Evolutionary conservation across 257 asterid species (phyloP), one percentile per base, ranked within the genome.

Genomic region (Plantago ovata): DNA sequence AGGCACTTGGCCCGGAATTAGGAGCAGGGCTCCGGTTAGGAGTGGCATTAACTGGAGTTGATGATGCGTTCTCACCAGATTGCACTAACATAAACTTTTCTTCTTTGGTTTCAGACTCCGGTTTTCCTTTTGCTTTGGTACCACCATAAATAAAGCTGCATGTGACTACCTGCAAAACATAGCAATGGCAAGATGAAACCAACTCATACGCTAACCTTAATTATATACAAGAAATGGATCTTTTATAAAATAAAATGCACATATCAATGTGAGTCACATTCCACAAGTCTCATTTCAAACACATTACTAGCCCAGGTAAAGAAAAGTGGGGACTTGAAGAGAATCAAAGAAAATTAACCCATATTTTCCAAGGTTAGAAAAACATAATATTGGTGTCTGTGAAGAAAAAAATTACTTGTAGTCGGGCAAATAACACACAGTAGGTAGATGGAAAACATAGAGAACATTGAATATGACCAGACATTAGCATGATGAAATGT

Each of bases 131-230:
- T 14, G 76, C 80, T 65, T 92, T 85, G 16, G 85, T 51, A 40
- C 76, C 68, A 20, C 88, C 89, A 43, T 86, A 85, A 11, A 90
- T 89, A 58, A 89, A 89, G 65, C 97, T 89, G 81, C 97, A 82
- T 3, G 79, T 85, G 10, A 84, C 92, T 28, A 86, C 89, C 97
- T 89, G 80, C 59, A 62, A 40, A 21, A 40, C 1, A 60, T 39
- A 10, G 38, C 55, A n/a, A 50, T 20, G 28, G 14, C 56, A 32
- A 50, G 10, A 19, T 12, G 13, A 19, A 10, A 46, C 7, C 11
- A 49, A 15, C 36, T 21, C 9, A 28, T 28, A 28, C 7, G 36
- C 36, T 8, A 28, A 28, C 3, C 0, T 28, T 28, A 8, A 28
- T 3, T 3, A 8, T 3, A 7, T 21, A 22, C 8, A 20, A 11